phyloP scores from a whole-genome alignment of 192 early-diverging fungal species.

The Podila epigama region DNA sequence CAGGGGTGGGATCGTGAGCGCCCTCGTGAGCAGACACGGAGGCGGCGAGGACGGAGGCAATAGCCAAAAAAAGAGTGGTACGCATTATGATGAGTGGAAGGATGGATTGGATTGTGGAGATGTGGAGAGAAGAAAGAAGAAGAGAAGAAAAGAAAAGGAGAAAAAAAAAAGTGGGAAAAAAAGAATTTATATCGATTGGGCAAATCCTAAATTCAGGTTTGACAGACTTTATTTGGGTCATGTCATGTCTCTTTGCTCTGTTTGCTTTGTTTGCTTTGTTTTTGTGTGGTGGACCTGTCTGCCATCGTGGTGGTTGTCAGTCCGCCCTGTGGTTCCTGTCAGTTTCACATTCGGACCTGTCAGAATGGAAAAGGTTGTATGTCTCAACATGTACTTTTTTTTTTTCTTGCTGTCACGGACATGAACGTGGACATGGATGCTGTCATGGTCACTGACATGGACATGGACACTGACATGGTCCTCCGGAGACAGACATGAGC shows the following conservation, averaged over 20 bases:
- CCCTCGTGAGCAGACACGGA: conserved; percentile 35
- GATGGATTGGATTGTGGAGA: neutral
- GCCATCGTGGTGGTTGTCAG: too few relatives aligned
- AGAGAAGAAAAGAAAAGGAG: neutral
- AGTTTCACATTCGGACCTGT: too few relatives aligned
- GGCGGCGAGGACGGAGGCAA: conserved; percentile 20
- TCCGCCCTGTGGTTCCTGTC: too few relatives aligned
- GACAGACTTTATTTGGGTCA: neutral
- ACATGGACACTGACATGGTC: too few relatives aligned
- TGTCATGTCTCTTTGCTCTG: neutral
- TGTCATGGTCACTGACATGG: too few relatives aligned
- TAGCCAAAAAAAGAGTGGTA: conserved; percentile 21
- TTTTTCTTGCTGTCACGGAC: too few relatives aligned
- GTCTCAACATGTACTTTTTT: too few relatives aligned
- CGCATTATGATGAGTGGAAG: conserved; percentile 19
- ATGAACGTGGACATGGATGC: too few relatives aligned
- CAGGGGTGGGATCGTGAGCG: conserved; percentile 16
- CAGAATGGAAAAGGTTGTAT: too few relatives aligned
- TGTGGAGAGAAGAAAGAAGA: neutral
- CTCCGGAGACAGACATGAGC: too few relatives aligned
- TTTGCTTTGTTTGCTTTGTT: neutral
- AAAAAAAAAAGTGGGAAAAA: neutral
- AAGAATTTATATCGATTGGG: neutral
- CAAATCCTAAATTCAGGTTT: too few relatives aligned
- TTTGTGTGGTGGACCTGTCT: too few relatives aligned